Conservation (phyloP, 805 yeast species). For the Candida pini region DNA sequence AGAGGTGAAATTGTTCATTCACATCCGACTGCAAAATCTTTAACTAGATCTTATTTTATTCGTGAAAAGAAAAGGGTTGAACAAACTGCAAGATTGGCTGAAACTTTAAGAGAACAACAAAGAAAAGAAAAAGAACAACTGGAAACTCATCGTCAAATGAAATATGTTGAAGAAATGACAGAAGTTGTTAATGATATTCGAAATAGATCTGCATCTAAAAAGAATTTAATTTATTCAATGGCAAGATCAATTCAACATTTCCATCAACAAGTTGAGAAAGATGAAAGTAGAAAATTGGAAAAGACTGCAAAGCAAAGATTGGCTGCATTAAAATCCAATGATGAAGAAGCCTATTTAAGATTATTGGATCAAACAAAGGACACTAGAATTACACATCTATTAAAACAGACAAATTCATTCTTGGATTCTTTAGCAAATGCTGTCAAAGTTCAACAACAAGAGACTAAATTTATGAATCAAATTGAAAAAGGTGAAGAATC, state of each 20-base stretch:
- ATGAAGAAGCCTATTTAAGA: conserved; percentile 82
- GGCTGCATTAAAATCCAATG: conserved; percentile 81
- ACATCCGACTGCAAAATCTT: conserved; percentile 54
- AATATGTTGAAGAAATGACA: conserved; percentile 37
- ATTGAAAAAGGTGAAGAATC: conserved; percentile 21
- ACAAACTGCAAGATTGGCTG: conserved; percentile 70
- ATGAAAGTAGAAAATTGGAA: conserved; percentile 69
- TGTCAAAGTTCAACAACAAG: conserved; percentile 69
- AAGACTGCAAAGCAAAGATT: conserved; percentile 83
- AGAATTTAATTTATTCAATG: conserved; percentile 22
- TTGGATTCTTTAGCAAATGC: conserved; percentile 76
- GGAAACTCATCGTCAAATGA: conserved; percentile 46
- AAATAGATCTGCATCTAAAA: conserved; percentile 27
- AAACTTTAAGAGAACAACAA: conserved; percentile 69
- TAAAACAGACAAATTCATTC: conserved; percentile 73
- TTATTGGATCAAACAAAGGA: conserved; percentile 82
- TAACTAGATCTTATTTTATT: conserved; percentile 62
- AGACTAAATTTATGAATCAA: conserved; percentile 32
- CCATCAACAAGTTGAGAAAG: conserved; percentile 61
- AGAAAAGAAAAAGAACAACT: conserved; percentile 50
- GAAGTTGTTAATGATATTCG: conserved; percentile 27
- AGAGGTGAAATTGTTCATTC: conserved; percentile 44
- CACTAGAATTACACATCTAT: conserved; percentile 77
- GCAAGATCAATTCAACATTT: conserved; percentile 37
- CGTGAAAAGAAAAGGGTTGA: conserved; percentile 66